Conservation (phyloP, 2,329 filamentous ascomycete species). For the Exophiala phaeomuriformis region DNA sequence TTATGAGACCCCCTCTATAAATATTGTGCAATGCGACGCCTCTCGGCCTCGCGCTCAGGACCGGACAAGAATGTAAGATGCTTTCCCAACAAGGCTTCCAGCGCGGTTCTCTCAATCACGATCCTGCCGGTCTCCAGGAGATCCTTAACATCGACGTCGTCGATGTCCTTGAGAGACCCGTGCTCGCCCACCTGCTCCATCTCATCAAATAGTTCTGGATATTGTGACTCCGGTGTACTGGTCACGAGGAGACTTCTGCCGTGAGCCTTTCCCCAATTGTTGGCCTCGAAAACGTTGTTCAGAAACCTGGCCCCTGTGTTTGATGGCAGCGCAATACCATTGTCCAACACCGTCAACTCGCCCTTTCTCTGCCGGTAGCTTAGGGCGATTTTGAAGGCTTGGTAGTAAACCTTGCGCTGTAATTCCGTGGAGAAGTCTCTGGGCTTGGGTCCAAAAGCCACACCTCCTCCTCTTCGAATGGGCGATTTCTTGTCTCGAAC, state of each 20-base stretch:
- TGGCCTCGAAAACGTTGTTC: slow-evolving; percentile 59
- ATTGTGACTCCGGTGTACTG: slow-evolving; percentile 29
- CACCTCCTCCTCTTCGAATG: slow-evolving; percentile 75
- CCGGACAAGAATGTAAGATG: not conserved
- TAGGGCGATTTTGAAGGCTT: slow-evolving; percentile 89
- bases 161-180: slow-evolving; percentile 60
- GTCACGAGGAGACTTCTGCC: slow-evolving; percentile 74
- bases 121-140: slow-evolving; percentile 76
- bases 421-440: slow-evolving; percentile 81
- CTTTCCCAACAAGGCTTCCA: slow-evolving; percentile 46
- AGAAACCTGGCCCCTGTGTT: slow-evolving; percentile 50
- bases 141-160: slow-evolving; percentile 94
- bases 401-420: slow-evolving; percentile 84
- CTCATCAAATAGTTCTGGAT: slow-evolving; percentile 48
- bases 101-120: slow-evolving; percentile 74
- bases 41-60: not conserved
- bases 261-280: slow-evolving; percentile 60
- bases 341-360: slow-evolving; percentile 78
- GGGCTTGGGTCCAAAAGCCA: slow-evolving; percentile 81
- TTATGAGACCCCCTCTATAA: not conserved
- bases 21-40: not conserved
- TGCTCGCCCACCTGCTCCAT: slow-evolving; percentile 58
- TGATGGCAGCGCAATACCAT: slow-evolving; percentile 61
- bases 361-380: slow-evolving; percentile 84
- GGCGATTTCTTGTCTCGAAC: slow-evolving; percentile 75